Evolutionary conservation across 805 yeast genomes (phyloP).

Genomic region (Monosporozyma unispora): DNA sequence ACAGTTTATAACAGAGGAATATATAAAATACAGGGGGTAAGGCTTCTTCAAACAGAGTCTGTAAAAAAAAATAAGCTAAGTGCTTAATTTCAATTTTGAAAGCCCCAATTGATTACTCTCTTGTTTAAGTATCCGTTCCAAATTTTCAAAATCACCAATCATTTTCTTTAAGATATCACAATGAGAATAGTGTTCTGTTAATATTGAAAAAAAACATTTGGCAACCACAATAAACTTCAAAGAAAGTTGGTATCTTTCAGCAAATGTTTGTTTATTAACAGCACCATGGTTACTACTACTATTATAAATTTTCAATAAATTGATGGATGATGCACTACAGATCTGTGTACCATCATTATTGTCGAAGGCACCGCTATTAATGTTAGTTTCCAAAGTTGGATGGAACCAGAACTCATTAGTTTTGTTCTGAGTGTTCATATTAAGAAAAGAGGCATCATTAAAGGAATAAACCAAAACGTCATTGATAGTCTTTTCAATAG

Average conservation of each 20-base stretch:
- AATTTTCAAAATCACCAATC: constrained; percentile 16
- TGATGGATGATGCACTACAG: constrained; percentile 11
- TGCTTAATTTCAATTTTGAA: not conserved
- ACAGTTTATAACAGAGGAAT: not conserved
- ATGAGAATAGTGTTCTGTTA: constrained; percentile 20
- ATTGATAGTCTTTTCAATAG: constrained; percentile 23
- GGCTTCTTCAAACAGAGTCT: not conserved
- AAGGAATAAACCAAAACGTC: constrained; percentile 26
- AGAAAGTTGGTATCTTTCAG: constrained; percentile 24
- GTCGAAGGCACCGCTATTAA: not conserved
- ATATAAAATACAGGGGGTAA: not conserved
- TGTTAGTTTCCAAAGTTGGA: not conserved
- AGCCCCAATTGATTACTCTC: not conserved
- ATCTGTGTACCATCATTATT: not conserved
- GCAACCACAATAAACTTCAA: constrained; percentile 23
- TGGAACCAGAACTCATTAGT: constrained; percentile 5
- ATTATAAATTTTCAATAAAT: constrained; percentile 6
- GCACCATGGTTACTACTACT: not conserved
- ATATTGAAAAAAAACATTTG: constrained; percentile 18
- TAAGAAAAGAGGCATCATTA: constrained; percentile 27
- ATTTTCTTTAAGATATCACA: constrained; percentile 24
- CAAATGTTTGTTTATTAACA: constrained; percentile 19
- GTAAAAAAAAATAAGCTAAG: no score
- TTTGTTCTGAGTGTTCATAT: constrained; percentile 22
- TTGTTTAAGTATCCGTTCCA: constrained; percentile 10